Conservation (phyloP, 441 rosid species). For the Euphorbia celastroides region DNA sequence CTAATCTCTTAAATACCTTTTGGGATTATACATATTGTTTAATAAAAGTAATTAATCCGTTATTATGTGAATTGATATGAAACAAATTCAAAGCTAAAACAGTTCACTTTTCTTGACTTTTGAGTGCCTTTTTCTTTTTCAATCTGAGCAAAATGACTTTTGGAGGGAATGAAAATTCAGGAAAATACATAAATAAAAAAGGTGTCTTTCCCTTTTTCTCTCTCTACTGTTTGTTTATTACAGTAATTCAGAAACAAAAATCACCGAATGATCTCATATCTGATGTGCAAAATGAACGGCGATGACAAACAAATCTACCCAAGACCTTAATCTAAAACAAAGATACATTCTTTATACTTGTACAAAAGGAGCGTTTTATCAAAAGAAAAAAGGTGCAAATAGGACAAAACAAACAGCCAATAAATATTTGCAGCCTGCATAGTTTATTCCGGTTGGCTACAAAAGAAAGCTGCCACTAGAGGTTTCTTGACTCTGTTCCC, state of each 20-base stretch:
- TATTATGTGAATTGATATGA: neutral
- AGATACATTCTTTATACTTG: neutral
- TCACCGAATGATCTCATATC: neutral
- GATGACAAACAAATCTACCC: neutral
- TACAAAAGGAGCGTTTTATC: neutral
- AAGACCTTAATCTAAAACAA: neutral
- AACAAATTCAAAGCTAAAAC: conserved; percentile 9
- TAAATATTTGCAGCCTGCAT: conserved; percentile 4
- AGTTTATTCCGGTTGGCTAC: conserved; percentile 1
- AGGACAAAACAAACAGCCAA: conserved; percentile 14
- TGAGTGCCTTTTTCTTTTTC: conserved; percentile 7
- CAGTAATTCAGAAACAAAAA: neutral
- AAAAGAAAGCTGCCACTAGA: conserved; percentile 7
- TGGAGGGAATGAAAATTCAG: conserved; percentile 27
- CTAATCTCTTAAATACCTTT: too few relatives aligned
- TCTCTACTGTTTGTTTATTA: neutral
- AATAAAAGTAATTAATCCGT: too few relatives aligned
- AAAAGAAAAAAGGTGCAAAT: neutral
- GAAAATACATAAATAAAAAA: neutral
- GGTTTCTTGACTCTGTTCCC: conserved; percentile 10
- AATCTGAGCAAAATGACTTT: conserved; percentile 18
- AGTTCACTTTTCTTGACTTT: conserved; percentile 21
- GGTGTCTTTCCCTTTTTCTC: neutral
- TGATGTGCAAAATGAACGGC: conserved; percentile 3
- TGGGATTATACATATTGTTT: too few relatives aligned